Evolutionary conservation across 768 basidiomycete species (phyloP), one percentile per base, ranked within the genome.

Genomic region (Hericium erinaceus): DNA sequence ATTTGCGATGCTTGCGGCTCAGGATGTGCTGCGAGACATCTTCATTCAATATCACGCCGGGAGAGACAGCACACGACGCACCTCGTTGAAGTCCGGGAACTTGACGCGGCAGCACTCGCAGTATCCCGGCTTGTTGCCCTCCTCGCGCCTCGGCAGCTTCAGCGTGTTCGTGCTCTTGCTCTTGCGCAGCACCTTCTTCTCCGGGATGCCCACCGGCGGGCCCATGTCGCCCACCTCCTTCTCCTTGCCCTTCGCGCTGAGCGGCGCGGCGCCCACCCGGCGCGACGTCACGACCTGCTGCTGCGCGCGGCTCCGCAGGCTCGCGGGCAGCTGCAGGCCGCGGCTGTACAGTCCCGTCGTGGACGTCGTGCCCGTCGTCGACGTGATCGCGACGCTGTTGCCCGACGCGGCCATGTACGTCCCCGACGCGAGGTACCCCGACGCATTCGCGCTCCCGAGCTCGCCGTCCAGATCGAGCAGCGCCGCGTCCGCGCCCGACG

Each of bases 51-150:
- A n/a, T 7, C 24, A 12, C 22, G 55, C 26, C 28, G 24, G 55
- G 18, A 3, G 53, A 55, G 22, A 58, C 26, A 76, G 28, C 28
- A 33, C 28, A 4, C 8, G 28, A 33, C 85, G 66, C 64, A 97
- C 95, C 63, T 75, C 71, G 60, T 81, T 80, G 65, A 98, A 95
- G 70, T 95, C 87, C 0, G 87, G 84, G 66, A 95, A 99, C 70
- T 92, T 92, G 57, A 78, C 66, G 40, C 95, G 81, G 70, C 97
- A 99, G 68, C 93, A 95, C 71, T 99, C 97, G 70, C 97, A 99
- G 71, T 98, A 98, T 4, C 97, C 97, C 4, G 95, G 88, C 65
- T 97, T 98, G 61, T 80, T 83, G 16, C 84, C 84, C 73, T 95
- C 92, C 58, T 93, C 89, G 40, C 90, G 83, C 66, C 82, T 85